phyloP scores from a whole-genome alignment of 2,329 filamentous ascomycete genomes.

The Aspergillus sp. region DNA sequence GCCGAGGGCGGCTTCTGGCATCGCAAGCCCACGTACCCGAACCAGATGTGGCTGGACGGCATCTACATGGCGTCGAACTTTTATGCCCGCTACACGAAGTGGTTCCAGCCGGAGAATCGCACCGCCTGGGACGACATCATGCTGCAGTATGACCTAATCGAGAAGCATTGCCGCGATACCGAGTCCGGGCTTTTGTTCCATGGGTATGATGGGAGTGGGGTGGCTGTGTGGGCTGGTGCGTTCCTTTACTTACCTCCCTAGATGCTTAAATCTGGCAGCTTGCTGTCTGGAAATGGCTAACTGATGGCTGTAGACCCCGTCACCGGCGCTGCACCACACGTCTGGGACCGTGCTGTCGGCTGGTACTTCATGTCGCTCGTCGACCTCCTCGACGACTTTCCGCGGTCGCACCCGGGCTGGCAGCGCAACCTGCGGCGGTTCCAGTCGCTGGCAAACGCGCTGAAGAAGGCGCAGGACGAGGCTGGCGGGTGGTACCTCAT shows the following conservation, averaged over 20 bases:
- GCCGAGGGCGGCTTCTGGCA: slow-evolving; percentile 14
- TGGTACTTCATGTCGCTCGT: slow-evolving; percentile 17
- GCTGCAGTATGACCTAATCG: slow-evolving; percentile 15
- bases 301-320: slow-evolving; percentile 6
- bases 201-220: slow-evolving; percentile 11
- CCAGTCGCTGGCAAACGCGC: slow-evolving; percentile 9
- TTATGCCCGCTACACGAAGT: slow-evolving; percentile 13
- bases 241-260: background rate
- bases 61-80: slow-evolving; percentile 16
- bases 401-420: slow-evolving; percentile 8
- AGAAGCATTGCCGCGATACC: slow-evolving; percentile 8
- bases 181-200: slow-evolving; percentile 9
- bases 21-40: slow-evolving; percentile 13
- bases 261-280: too few species aligned
- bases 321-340: slow-evolving; percentile 10
- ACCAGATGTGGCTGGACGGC: slow-evolving; percentile 18
- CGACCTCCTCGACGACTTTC: slow-evolving; percentile 14
- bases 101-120: slow-evolving; percentile 11
- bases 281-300: too few species aligned
- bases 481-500: slow-evolving; percentile 15
- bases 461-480: slow-evolving; percentile 11
- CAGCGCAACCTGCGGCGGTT: slow-evolving; percentile 10
- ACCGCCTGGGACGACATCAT: slow-evolving; percentile 17
- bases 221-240: slow-evolving; percentile 16
- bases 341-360: slow-evolving; percentile 15